phyloP scores from a whole-genome alignment of 306 rosid species.

The Fragaria nilgerrensis region DNA sequence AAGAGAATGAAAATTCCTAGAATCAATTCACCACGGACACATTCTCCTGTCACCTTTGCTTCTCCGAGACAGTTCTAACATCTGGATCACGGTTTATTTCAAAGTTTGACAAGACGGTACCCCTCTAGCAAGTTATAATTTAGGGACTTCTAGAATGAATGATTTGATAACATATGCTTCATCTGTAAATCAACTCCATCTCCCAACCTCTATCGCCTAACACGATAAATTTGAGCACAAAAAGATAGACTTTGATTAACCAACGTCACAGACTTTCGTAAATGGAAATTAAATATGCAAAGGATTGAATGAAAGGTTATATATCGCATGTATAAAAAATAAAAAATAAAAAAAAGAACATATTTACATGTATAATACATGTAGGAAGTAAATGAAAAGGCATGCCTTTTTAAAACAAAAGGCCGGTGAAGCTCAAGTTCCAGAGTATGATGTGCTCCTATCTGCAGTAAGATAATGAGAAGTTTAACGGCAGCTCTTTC shows the following conservation, averaged over 20 bases:
- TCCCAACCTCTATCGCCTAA: not conserved
- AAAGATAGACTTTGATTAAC: not conserved
- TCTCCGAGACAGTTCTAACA: not conserved
- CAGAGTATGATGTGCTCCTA: slow-evolving; percentile 91
- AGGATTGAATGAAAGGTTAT: not conserved
- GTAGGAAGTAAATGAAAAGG: not conserved
- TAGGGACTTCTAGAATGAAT: not conserved
- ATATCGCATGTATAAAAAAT: not conserved
- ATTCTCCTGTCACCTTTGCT: not conserved
- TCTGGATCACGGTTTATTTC: not conserved
- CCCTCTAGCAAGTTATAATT: too few species aligned
- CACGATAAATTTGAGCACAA: not conserved
- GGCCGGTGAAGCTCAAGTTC: slow-evolving; percentile 95
- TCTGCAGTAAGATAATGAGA: slow-evolving; percentile 45
- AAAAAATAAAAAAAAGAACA: too few species aligned
- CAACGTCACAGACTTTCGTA: not conserved
- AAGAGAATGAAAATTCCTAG: not conserved
- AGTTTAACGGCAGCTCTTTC: slow-evolving; percentile 9
- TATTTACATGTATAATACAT: not conserved
- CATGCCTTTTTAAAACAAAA: slow-evolving; percentile 85
- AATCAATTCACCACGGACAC: not conserved
- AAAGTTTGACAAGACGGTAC: not conserved
- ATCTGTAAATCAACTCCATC: not conserved
- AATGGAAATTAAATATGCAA: not conserved
- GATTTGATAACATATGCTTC: not conserved